These are phyloP conservation scores for Thelephora ganbajun DNA, from an alignment of 768 basidiomycete species.

Conservation along the genomic window DNA sequence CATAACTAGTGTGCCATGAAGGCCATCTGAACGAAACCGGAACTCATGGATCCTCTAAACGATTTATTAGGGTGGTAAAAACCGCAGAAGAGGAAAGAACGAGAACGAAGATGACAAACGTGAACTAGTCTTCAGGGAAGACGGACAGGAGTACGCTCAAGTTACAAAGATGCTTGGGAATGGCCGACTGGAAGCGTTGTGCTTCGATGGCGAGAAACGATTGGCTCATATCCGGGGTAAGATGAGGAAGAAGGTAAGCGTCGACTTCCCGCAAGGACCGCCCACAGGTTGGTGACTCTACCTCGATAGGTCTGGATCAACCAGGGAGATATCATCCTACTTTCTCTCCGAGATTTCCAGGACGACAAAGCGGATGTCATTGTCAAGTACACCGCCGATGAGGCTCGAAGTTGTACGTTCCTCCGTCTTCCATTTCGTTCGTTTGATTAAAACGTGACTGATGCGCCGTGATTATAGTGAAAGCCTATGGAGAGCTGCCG, in stretches of 20 bases:
- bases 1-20: not conserved
- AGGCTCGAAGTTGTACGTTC: conserved; percentile 62
- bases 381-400: conserved; percentile 96
- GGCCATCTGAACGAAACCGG: not conserved
- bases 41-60: conserved; percentile 3
- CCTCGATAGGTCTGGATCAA: conserved; percentile 91
- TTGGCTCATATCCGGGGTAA: conserved; percentile 97
- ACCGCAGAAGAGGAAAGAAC: conserved; percentile 98
- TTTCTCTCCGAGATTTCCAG: conserved; percentile 96
- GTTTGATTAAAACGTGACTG: not conserved
- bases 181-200: conserved; percentile 88
- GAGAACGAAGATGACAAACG: conserved; percentile 99
- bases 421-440: not conserved
- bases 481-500: conserved; percentile 96
- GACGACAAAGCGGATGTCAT: conserved; percentile 99
- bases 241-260: conserved; percentile 93
- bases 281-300: not conserved
- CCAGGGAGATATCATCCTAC: conserved; percentile 89
- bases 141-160: conserved; percentile 98
- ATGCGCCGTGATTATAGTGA: conserved; percentile 35
- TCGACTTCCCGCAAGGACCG: not conserved
- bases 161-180: conserved; percentile 99
- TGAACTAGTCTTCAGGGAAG: conserved; percentile 96
- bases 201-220: conserved; percentile 97
- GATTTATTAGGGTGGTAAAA: conserved; percentile 80